Evolutionary conservation across 2,329 filamentous ascomycete genomes (phyloP).

Genomic region (Epichloe glyceriae): DNA sequence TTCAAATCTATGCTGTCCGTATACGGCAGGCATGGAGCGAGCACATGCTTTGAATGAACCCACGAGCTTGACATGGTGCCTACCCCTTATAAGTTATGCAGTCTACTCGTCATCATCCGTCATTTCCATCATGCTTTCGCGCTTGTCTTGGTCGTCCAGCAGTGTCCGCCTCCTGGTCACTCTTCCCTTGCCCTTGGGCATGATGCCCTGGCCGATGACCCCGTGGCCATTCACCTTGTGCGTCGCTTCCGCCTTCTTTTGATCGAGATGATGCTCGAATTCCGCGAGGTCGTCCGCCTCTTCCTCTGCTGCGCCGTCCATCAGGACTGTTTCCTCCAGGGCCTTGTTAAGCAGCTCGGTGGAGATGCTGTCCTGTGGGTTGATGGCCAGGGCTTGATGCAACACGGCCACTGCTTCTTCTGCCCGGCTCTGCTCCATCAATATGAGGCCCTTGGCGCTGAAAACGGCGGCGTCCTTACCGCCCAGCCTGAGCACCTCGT

Average conservation of each 20-base stretch:
- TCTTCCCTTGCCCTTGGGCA: constrained; percentile 34
- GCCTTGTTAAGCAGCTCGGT: constrained; percentile 66
- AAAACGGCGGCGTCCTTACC: constrained; percentile 71
- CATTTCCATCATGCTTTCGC: constrained; percentile 41
- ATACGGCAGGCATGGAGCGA: neutral
- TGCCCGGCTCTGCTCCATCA: constrained; percentile 61
- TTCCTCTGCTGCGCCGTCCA: constrained; percentile 31
- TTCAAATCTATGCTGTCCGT: neutral
- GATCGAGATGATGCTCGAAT: constrained; percentile 40
- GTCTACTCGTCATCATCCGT: constrained; percentile 35
- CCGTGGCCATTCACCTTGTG: constrained; percentile 21
- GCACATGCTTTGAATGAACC: neutral
- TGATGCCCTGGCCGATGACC: constrained; percentile 12
- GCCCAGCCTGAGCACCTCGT: constrained; percentile 72
- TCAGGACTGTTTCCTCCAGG: constrained; percentile 44
- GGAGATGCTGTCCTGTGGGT: constrained; percentile 68
- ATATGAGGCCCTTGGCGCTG: constrained; percentile 68
- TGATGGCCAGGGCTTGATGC: constrained; percentile 71
- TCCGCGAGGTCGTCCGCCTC: constrained; percentile 32
- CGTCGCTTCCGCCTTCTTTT: constrained; percentile 32
- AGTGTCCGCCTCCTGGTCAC: constrained; percentile 21
- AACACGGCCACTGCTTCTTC: constrained; percentile 71
- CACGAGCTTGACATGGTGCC: neutral
- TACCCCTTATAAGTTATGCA: neutral
- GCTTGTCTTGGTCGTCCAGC: constrained; percentile 23